Base-by-base conservation (phyloP, 345 rosid species). In the Turritis glabra region DNA sequence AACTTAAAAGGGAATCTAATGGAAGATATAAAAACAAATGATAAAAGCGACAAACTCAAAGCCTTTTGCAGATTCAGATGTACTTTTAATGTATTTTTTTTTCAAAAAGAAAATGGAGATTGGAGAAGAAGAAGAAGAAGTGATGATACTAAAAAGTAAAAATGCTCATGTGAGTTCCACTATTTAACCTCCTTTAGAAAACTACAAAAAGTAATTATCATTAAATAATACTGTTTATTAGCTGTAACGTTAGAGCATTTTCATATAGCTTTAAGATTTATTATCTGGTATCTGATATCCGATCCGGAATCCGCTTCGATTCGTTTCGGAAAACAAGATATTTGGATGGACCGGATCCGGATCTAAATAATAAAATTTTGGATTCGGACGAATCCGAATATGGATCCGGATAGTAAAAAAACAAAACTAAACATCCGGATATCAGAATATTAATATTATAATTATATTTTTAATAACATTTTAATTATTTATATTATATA, bases 1-100 rank as follows among this genome's bases (percentile, higher is more conserved):
- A 35, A 67, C 62, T 52, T 25, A 14, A 44, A 74, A 73, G 40
- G 21, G 77, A 65, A 74, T 69, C 74, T 61, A 43, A 43, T 75
- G 38, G 14, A 38, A 72, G 38, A 51, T 0, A 26, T 37, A 23
- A 27, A 59, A 40, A 21, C 19, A 46, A 64, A 55, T 47, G 21
- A 26, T 52, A 58, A 48, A 48, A 38, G 62, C 53, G 46, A 48
- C 46, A 75, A 48, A 57, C 32, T 25, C 40, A 66, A 57, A 33
- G 26, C 41, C 52, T 32, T 40, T 50, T 67, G 14, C 73, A 60
- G 69, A 75, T 52, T 60, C 69, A 57, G 46, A 68, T 69, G 47
- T 30, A 17, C 29, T 22, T 58, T 48, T 58, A 14, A 17, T 14
- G 19, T 13, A 3, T 7, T 0, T 46, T 40, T 53, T 14, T 48